Base-by-base conservation (phyloP, 2,329 filamentous ascomycete genomes). In the Trichoderma koningii region DNA sequence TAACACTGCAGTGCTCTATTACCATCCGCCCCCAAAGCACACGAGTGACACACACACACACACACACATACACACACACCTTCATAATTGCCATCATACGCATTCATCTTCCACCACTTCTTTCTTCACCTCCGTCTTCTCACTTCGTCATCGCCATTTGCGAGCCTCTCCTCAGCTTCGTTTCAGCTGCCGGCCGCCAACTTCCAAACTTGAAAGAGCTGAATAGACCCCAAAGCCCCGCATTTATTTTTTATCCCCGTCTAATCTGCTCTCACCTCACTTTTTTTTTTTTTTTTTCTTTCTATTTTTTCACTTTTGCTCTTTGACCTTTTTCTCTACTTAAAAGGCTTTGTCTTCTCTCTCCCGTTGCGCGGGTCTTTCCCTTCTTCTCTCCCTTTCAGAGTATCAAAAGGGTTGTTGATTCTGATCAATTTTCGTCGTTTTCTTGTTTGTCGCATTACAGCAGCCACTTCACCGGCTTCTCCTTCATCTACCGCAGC, bases 191-290 rank as follows among this genome's bases (percentile, higher is more conserved):
- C 48, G 48, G 59, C 30, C 30, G 14, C n/a, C 34, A 38, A 38
- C 34, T 38, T 14, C 3, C 14, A 19, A 38, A 38, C 34, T 38
- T 38, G 12, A 38, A 19, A 47, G 30, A 63, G 48, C 23, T 50
- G 45, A 10, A 30, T 45, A 17, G 45, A 63, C 59, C 64, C 64
- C 57, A 51, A 63, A 44, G 59, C 64, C 64, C 64, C 64, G 64
- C 64, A 66, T 23, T 63, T 53, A 23, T 47, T 63, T 53, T 53
- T 63, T 45, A 2, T 2, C 9, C 30, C 28, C 34, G 52, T 41
- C 59, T 42, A 30, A 55, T 47, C 50, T 63, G 47, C 48, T 34
- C 26, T 47, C 15, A 19, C 50, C 38, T 50, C 30, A 52, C 50
- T 30, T 28, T 30, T 51, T 59, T 23, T 42, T 30, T 26, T 30